phyloP scores from a whole-genome alignment of 139 green algal species.

The Coccomyxa sp. region DNA sequence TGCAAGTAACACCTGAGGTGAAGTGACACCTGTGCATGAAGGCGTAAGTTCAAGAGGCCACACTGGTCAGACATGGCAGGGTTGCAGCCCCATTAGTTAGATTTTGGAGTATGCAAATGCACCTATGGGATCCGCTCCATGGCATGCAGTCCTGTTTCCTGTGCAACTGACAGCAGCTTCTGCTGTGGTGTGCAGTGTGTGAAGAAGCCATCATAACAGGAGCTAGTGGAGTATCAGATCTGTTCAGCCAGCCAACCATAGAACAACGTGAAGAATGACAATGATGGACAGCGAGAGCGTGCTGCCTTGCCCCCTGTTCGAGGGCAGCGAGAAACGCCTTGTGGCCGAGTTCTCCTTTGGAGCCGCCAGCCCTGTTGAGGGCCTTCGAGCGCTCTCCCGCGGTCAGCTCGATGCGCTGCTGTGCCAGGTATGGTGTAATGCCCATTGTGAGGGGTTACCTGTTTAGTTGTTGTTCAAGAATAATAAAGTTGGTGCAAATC shows the following conservation, averaged over 20 bases:
- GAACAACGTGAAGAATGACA: not conserved
- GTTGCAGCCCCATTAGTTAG: not conserved
- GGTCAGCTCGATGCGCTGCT: conserved; percentile 61
- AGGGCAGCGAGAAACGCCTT: conserved; percentile 94
- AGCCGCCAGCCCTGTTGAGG: conserved; percentile 9
- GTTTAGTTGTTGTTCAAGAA: not conserved
- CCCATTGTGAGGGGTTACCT: not conserved
- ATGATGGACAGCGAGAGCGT: conserved; percentile 1
- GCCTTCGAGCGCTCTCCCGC: conserved; percentile 67
- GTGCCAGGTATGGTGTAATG: conserved; percentile 6
- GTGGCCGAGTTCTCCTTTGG: conserved; percentile 74
- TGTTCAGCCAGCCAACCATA: not conserved
- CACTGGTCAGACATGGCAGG: not conserved
- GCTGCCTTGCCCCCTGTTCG: conserved; percentile 72
- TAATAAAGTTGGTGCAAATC: no score
- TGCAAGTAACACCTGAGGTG: not conserved
- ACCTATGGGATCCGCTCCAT: not conserved
- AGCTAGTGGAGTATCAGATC: not conserved
- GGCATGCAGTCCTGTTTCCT: not conserved
- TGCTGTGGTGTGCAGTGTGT: conserved; percentile 31
- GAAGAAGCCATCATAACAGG: conserved; percentile 60
- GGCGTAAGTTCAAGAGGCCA: not conserved
- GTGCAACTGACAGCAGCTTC: not conserved
- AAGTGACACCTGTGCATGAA: not conserved
- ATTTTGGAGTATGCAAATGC: not conserved